Evolutionary conservation across 345 rosid genomes (phyloP), one percentile per base, ranked within the genome.

Genomic region (Cardamine resedifolia): DNA sequence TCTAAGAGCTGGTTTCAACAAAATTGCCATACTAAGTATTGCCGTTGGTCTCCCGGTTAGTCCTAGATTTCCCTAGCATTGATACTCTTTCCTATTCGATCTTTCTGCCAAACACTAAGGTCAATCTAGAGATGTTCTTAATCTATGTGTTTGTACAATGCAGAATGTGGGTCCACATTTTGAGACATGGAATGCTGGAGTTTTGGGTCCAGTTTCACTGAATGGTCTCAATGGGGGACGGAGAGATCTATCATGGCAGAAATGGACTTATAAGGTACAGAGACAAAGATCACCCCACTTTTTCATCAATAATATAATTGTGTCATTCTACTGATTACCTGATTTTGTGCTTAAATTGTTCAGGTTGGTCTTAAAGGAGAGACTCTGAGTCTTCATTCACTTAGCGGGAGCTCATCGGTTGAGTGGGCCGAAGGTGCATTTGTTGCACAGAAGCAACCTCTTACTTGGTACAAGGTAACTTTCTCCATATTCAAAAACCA

Each of bases 131-230:
- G 18, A 28, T 66, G 23, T 71, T 59, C 23, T 68, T 33, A 14
- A 44, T 44, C 30, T 15, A 71, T 51, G 53, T 83, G 70, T 41
- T 43, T 26, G 70, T 49, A 31, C 71, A 28, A 51, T 53, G 71
- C 83, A 96, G 99, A 96, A 96, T 73, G 95, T 96, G 27, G 99
- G 99, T 71, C 97, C 96, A 33, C 99, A 92, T 81, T 96, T 85
- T 63, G 99, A 96, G 89, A 90, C 87, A 70, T 96, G 98, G 98
- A 96, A 96, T 77, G 82, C 99, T 53, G 99, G 99, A 61, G 65
- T 92, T 69, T 92, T 96, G 38, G 99, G 99, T 27, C 99, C 99
- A 3, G 95, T 96, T 56, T 76, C 85, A 33, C 44, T 96, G 68
- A 84, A 77, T 18, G 99, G 97, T 76, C 88, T 91, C 43, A 77